phyloP scores from a whole-genome alignment of 768 basidiomycete genomes.

The Filobasidium floriforme region DNA sequence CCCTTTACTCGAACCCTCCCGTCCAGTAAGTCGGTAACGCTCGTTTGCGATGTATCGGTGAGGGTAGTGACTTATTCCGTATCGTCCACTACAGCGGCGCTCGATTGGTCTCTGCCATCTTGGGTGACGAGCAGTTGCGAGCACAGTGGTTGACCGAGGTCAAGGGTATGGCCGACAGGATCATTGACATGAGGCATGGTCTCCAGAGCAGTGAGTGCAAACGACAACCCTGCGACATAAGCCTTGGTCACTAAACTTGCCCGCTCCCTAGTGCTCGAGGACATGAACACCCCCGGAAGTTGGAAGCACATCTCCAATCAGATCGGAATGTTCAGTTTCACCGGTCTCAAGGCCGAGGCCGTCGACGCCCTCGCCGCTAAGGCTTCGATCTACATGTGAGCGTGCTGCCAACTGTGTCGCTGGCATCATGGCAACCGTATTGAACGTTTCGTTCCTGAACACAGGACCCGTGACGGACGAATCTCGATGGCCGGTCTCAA shows the following conservation, averaged over 20 bases:
- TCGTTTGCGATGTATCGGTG: background rate
- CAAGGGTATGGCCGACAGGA: conserved; percentile 81
- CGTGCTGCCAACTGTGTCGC: background rate
- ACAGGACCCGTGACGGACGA: conserved; percentile 48
- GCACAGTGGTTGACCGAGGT: conserved; percentile 56
- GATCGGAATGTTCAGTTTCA: conserved; percentile 56
- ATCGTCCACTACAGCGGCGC: conserved; percentile 34
- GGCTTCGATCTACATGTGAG: conserved; percentile 41
- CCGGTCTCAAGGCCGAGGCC: conserved; percentile 39
- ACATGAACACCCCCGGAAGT: conserved; percentile 76
- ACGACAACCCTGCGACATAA: background rate
- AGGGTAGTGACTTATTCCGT: conserved; percentile 1
- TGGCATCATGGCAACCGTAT: background rate
- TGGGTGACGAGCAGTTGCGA: conserved; percentile 35
- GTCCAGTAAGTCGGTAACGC: conserved; percentile 33
- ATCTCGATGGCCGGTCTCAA: conserved; percentile 95
- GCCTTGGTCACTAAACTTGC: background rate
- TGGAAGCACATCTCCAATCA: conserved; percentile 95
- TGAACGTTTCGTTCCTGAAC: background rate
- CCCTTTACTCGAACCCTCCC: conserved; percentile 99
- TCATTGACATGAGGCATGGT: conserved; percentile 80
- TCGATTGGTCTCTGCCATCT: conserved; percentile 42
- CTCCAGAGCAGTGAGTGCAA: conserved; percentile 54
- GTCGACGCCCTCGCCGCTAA: conserved; percentile 42
- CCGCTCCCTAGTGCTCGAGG: conserved; percentile 39